phyloP scores from a whole-genome alignment of 108 stramenopile genomes.

The Discostella pseudostelligera region DNA sequence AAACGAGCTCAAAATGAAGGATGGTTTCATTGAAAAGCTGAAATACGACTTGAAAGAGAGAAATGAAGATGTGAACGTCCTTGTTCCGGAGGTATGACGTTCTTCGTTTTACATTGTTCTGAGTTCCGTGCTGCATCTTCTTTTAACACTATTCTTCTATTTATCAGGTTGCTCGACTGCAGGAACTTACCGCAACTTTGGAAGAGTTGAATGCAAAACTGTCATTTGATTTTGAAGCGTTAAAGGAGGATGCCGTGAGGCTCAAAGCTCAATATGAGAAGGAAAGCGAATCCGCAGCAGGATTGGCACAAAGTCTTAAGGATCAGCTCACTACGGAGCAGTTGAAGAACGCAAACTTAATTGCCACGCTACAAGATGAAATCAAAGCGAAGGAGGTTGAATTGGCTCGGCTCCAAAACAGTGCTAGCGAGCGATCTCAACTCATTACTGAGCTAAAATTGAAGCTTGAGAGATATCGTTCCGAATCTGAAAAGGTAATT shows the following conservation, averaged over 20 bases:
- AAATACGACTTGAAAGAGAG: slow-evolving; percentile 23
- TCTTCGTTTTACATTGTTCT: background rate
- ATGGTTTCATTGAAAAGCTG: slow-evolving; percentile 23
- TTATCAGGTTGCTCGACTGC: slow-evolving; percentile 33
- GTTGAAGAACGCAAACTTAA: slow-evolving; percentile 29
- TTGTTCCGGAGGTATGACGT: slow-evolving; percentile 30
- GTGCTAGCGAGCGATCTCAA: slow-evolving; percentile 20
- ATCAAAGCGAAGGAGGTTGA: slow-evolving; percentile 25
- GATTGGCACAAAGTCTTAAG: slow-evolving; percentile 19
- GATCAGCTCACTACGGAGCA: slow-evolving; percentile 22
- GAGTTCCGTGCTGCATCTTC: background rate
- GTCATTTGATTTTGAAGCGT: slow-evolving; percentile 17
- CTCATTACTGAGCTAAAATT: slow-evolving; percentile 28
- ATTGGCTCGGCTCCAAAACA: slow-evolving; percentile 23
- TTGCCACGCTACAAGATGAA: slow-evolving; percentile 28
- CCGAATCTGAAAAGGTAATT: slow-evolving; percentile 19
- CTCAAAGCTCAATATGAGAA: slow-evolving; percentile 32
- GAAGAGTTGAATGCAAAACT: slow-evolving; percentile 25
- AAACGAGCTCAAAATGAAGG: slow-evolving; percentile 19
- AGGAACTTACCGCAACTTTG: slow-evolving; percentile 29
- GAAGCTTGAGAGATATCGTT: slow-evolving; percentile 22
- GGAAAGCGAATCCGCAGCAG: slow-evolving; percentile 20
- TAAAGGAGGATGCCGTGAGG: slow-evolving; percentile 29
- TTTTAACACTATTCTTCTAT: background rate
- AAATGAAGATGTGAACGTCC: slow-evolving; percentile 33